phyloP scores from a whole-genome alignment of 805 yeast genomes.

The Barnettozyma vustinii region DNA sequence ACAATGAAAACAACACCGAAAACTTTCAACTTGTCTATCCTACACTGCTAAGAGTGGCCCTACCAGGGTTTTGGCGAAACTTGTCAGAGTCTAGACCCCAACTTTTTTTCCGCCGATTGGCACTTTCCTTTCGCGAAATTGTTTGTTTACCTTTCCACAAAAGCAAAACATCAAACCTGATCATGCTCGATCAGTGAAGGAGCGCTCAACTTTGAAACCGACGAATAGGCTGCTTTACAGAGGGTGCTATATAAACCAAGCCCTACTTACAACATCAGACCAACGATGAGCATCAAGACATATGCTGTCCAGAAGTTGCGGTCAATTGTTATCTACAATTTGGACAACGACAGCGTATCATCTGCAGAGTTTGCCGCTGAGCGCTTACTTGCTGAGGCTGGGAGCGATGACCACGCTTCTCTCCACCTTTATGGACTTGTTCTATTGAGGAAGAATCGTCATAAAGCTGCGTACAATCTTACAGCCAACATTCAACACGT shows the following conservation, averaged over 20 bases:
- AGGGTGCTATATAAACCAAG: not conserved
- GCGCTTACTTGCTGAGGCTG: conserved; percentile 59
- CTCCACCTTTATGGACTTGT: conserved; percentile 67
- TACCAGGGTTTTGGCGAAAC: not conserved
- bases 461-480: conserved; percentile 55
- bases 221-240: too few species aligned
- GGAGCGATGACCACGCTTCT: conserved; percentile 44
- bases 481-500: conserved; percentile 46
- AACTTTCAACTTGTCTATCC: not conserved
- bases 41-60: not conserved
- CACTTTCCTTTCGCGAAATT: not conserved
- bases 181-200: not conserved
- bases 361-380: conserved; percentile 90
- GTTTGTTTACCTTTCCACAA: not conserved
- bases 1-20: not conserved
- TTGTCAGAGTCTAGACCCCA: not conserved
- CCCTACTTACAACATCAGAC: too few species aligned
- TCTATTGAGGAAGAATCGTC: conserved; percentile 51
- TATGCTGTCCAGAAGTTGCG: conserved; percentile 39
- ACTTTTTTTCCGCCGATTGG: conserved; percentile 1
- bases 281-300: conserved; percentile 18
- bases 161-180: not conserved
- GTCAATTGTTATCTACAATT: conserved; percentile 57
- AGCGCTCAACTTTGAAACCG: not conserved
- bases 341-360: conserved; percentile 61